Evolutionary conservation across 306 rosid genomes (phyloP), one percentile per base, ranked within the genome.

Genomic region (Geum urbanum): DNA sequence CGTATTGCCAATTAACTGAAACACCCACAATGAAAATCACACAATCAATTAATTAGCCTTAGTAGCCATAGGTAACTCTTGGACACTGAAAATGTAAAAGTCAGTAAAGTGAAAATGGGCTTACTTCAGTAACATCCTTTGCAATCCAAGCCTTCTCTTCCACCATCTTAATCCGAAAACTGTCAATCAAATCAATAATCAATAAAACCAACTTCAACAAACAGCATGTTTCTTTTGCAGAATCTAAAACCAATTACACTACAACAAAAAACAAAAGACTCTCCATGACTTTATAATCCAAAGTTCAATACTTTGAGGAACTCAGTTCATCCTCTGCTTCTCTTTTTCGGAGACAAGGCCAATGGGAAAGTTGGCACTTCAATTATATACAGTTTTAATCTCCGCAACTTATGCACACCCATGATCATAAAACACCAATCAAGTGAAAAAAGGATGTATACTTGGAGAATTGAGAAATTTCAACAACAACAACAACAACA

Each of bases 41-140:
- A 54, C 50, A 62, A 6, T 6, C 40, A 4, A 39, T 70, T 52
- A 74, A 75, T 73, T 32, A 45, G 39, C 64, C 14, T 1, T 27
- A 27, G 32, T 27, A 27, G 32, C 32, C 32, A 27, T 27, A 2
- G 1, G 37, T 32, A 32, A 32, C 37, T 32, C 37, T 32, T 32
- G 37, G 37, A 47, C 37, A 40, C 52, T 9, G n/a, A 9, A 62
- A 18, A 41, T 19, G n/a, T 51, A 9, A 24, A 40, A 27, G 40
- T 8, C 35, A 62, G 24, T 20, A 43, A 52, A 20, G 15, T 51
- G 73, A 77, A 53, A 43, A 72, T 45, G 47, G 53, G 27, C 89
- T 85, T 79, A 88, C 97, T 84, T 88, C 96, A 67, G 96, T 86
- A 69, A 91, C 89, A 79, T 88, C 96, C 57, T 84, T 88, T 7